Base-by-base conservation (phyloP, 208 protist genomes). In the Phytomonas sp. region DNA sequence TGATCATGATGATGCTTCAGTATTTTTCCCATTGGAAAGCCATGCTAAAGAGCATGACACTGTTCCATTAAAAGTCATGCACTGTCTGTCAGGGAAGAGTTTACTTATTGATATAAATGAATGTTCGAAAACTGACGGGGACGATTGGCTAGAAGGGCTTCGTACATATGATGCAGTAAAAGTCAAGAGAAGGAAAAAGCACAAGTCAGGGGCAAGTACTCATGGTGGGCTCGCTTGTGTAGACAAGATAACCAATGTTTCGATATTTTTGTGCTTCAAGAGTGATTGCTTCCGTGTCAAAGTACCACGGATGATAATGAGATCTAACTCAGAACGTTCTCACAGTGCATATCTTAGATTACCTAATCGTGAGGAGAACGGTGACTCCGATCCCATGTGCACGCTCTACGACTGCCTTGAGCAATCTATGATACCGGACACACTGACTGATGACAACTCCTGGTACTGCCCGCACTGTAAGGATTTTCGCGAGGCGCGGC, bases 391-490 rank as follows among this genome's bases (percentile, higher is more conserved):
- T 23, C n/a, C 64, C n/a, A 67, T 46, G 37, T 84, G 82, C 64
- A 78, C 79, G 20, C 73, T 88, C 28, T 53, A 78, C 23, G 79
- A 84, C 23, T 85, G 82, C 64, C 68, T 88, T 43, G 15, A 9
- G n/a, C 64, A 76, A 36, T 70, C 77, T 30, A 78, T 80, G 72
- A 67, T 80, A 40, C 71, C 82, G 26, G 85, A 95, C 32, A 83
- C 67, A 31, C 77, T 95, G 40, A 75, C 66, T 23, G 84, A 80
- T 26, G 80, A 87, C 23, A 80, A 95, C 68, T 76, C 81, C 17
- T 84, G 81, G 73, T 91, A 89, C 70, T 95, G 90, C 69, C 75
- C 80, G 11, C 74, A 62, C 4, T 95, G 90, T 77, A 90, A 87
- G 62, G 76, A 70, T 53, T 82, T 86, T 31, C 78, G 81, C 31